These are phyloP conservation scores for Kondoa subrosea DNA, from an alignment of 768 basidiomycete species.

Conservation along the genomic window DNA sequence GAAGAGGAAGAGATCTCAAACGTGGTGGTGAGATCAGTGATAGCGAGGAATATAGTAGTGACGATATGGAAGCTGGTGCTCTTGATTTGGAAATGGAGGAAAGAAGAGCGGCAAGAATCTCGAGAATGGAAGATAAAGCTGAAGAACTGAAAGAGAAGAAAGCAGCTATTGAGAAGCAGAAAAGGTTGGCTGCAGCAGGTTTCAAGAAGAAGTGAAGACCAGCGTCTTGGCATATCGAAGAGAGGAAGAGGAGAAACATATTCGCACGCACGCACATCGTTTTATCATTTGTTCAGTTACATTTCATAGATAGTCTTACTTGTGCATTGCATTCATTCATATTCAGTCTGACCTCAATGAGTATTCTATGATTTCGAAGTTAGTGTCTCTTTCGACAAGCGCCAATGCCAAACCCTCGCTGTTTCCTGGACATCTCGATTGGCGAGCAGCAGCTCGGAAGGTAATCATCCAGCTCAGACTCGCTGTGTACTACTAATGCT, in stretches of 20 bases:
- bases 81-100: conserved; percentile 21
- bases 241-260: too few relatives aligned
- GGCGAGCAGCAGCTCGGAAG: conserved; percentile 21
- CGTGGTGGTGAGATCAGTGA: conserved; percentile 10
- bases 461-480: neutral
- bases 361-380: too few relatives aligned
- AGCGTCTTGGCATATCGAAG: too few relatives aligned
- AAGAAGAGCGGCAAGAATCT: conserved; percentile 17
- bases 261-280: too few relatives aligned
- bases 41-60: conserved; percentile 18
- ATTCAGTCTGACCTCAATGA: too few relatives aligned
- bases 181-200: conserved; percentile 10
- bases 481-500: conserved; percentile 19
- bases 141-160: conserved; percentile 14
- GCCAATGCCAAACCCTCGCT: conserved; percentile 20
- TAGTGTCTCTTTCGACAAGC: too few relatives aligned
- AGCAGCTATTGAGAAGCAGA: conserved; percentile 14
- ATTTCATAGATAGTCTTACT: too few relatives aligned
- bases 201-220: too few relatives aligned
- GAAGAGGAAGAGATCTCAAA: conserved; percentile 5
- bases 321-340: too few relatives aligned
- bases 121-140: conserved; percentile 17
- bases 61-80: conserved; percentile 26
- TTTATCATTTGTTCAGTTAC: too few relatives aligned
- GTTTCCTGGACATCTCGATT: conserved; percentile 19